These are phyloP conservation scores for Naganishia liquefaciens DNA, from an alignment of 1,284 basidiomycete genomes.

Conservation along the genomic window DNA sequence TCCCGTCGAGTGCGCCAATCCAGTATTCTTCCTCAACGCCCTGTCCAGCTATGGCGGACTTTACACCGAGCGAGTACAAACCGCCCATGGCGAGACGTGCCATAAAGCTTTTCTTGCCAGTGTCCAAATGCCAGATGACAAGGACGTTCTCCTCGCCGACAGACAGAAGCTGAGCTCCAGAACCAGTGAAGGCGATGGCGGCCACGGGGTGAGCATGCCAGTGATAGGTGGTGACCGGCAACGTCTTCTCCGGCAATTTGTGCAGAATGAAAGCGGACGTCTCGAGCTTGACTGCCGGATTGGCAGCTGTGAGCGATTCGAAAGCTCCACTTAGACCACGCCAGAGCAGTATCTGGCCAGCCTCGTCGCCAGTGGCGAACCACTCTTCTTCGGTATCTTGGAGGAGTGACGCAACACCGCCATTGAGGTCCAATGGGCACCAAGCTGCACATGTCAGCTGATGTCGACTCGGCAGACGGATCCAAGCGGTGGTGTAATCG, in stretches of 20 bases:
- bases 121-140: constrained; percentile 91
- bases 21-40: constrained; percentile 78
- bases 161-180: constrained; percentile 89
- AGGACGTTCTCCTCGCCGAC: constrained; percentile 95
- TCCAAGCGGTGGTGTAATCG: constrained; percentile 13
- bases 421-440: constrained; percentile 26
- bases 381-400: constrained; percentile 65
- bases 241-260: constrained; percentile 31
- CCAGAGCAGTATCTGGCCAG: constrained; percentile 86
- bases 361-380: constrained; percentile 89
- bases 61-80: constrained; percentile 64
- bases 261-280: constrained; percentile 15
- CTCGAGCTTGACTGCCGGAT: constrained; percentile 8
- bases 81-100: constrained; percentile 77
- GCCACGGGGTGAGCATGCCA: constrained; percentile 98
- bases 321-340: constrained; percentile 74
- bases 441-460: constrained; percentile 29
- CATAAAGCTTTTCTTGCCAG: constrained; percentile 83
- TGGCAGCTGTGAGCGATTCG: constrained; percentile 22
- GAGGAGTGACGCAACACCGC: constrained; percentile 42
- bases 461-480: constrained; percentile 20
- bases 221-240: constrained; percentile 80
- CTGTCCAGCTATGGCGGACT: constrained; percentile 55
- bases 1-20: constrained; percentile 78
- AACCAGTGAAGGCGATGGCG: constrained; percentile 80